These are phyloP conservation scores for Baudoinia panamericana DNA, from an alignment of 495 filamentous ascomycete genomes.

Conservation along the genomic window DNA sequence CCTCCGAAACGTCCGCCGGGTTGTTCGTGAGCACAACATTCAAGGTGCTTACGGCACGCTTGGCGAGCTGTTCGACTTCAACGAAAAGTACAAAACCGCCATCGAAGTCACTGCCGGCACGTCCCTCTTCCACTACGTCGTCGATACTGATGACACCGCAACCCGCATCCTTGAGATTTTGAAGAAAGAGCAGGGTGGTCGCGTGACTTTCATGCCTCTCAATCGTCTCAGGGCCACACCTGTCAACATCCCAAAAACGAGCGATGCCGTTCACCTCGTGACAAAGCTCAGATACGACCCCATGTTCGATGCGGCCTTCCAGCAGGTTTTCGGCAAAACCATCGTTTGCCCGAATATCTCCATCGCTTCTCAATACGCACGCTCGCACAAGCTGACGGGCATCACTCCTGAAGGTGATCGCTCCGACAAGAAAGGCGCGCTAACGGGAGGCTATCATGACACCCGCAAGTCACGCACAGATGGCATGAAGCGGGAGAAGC, in stretches of 20 bases:
- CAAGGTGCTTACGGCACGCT: conserved; percentile 86
- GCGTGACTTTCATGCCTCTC: conserved; percentile 90
- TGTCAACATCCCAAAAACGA: conserved; percentile 65
- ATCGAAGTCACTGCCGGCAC: conserved; percentile 87
- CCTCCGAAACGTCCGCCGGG: conserved; percentile 62
- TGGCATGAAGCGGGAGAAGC: conserved; percentile 61
- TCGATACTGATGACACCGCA: conserved; percentile 82
- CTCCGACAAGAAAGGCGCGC: conserved; percentile 82
- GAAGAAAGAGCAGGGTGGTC: conserved; percentile 65
- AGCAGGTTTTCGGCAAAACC: conserved; percentile 89
- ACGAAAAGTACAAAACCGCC: conserved; percentile 73
- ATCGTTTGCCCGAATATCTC: conserved; percentile 84
- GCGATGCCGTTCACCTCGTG: conserved; percentile 76
- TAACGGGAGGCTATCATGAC: conserved; percentile 89
- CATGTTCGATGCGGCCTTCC: conserved; percentile 69
- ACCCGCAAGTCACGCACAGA: conserved; percentile 68
- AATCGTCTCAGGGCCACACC: conserved; percentile 58
- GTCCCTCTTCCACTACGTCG: conserved; percentile 91
- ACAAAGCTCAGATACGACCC: conserved; percentile 71
- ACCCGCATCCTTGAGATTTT: conserved; percentile 67
- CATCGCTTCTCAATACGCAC: conserved; percentile 74
- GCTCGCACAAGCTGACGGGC: conserved; percentile 77
- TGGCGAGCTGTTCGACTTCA: conserved; percentile 76
- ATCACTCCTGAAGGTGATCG: conserved; percentile 91
- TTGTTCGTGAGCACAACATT: conserved; percentile 63